Evolutionary conservation across 2,329 filamentous ascomycete genomes (phyloP), one percentile per base, ranked within the genome.

Genomic region (Aspergillus phoenicis): DNA sequence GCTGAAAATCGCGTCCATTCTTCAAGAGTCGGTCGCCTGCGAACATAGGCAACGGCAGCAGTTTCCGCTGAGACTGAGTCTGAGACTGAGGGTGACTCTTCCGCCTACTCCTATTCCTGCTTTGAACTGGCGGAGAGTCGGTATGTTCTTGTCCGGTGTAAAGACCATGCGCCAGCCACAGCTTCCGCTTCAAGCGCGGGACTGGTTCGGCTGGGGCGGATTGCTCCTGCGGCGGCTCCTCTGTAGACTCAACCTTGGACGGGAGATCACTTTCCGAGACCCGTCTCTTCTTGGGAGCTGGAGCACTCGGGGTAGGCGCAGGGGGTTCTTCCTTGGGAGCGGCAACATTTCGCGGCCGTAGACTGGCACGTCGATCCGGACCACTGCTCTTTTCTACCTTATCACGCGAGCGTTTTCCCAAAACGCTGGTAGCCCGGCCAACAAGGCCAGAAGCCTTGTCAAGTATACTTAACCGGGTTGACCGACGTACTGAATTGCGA

Each of bases 131-230:
- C 54, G 81, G 78, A 54, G 79, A 72, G 58, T 82, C 77, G 41
- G 79, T 77, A 20, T 77, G 78, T 30, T 88, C 83, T 74, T 97
- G 94, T 28, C 95, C 95, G 0, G 91, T 89, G 71, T 96, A 98
- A 13, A 98, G 82, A 8, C 94, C 95, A 73, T 93, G 91, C 56
- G 84, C 82, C 57, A 96, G 81, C 85, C 91, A 98, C 66, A 87
- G 88, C 81, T 96, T 96, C 55, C 82, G 78, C 75, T 68, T 83
- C 69, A 63, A 72, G 60, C 58, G 69, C 28, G 56, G 71, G 54
- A 65, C 61, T 39, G 66, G 49, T 52, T 68, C 66, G 5, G 68
- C 58, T 26, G 69, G 62, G 3, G 57, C 58, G 11, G 57, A 30
- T 11, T 64, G 58, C 28, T 73, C 70, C 53, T 71, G 67, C 20